Percentiles rank a stretch among this genome's conserved stretches.
Conservation (phyloP, 2,329 filamentous ascomycete species). For the Alternaria triticimaculans region DNA sequence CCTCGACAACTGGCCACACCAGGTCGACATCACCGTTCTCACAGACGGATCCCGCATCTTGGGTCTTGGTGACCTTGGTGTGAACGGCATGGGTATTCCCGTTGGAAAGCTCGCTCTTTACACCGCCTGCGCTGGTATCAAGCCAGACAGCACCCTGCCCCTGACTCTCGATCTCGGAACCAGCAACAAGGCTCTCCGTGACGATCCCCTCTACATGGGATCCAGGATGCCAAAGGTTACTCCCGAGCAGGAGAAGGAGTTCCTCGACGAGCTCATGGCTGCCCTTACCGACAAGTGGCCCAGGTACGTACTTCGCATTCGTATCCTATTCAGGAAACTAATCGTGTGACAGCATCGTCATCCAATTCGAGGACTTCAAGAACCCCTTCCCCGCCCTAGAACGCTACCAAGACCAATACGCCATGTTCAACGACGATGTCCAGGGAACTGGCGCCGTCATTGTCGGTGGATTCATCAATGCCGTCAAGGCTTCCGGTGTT, state of each 20-base stretch:
- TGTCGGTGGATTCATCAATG: conserved; percentile 77
- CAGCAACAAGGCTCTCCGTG: conserved; percentile 66
- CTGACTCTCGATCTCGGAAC: conserved; percentile 69
- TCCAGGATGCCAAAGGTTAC: conserved; percentile 82
- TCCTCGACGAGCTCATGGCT: conserved; percentile 97
- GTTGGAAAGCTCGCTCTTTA: conserved; percentile 96
- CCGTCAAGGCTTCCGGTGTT: conserved; percentile 83
- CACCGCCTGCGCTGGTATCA: conserved; percentile 92
- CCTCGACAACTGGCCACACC: conserved; percentile 90
- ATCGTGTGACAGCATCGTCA: conserved; percentile 64
- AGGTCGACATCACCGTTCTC: conserved; percentile 94
- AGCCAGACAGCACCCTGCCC: conserved; percentile 72
- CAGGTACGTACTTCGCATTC: conserved; percentile 55
- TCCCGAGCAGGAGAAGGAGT: conserved; percentile 80
- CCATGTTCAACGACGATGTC: conserved; percentile 98
- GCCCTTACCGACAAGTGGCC: conserved; percentile 81
- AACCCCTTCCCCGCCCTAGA: conserved; percentile 94
- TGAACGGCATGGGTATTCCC: conserved; percentile 97
- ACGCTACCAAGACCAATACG: conserved; percentile 85
- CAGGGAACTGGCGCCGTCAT: conserved; percentile 97
- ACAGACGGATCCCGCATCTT: conserved; percentile 94
- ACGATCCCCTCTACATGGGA: conserved; percentile 92
- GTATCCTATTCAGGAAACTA: conserved; percentile 29
- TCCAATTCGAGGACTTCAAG: conserved; percentile 98
- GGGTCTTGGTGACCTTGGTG: conserved; percentile 90